These are phyloP conservation scores for Fraxinus ornus DNA, from an alignment of 305 asterid species.

Conservation along the genomic window DNA sequence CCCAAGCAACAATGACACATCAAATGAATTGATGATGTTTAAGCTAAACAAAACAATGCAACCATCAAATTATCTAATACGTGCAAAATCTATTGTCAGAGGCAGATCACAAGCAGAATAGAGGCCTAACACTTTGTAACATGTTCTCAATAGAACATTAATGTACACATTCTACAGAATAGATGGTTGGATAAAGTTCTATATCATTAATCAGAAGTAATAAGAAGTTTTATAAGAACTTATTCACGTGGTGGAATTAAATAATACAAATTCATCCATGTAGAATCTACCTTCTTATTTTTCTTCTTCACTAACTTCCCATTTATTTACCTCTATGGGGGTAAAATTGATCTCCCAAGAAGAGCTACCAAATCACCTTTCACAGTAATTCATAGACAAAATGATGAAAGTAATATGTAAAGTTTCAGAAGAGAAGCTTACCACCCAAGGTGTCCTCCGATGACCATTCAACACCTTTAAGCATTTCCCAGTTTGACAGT, in stretches of 20 bases:
- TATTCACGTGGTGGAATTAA: not conserved
- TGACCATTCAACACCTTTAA: slow-evolving; percentile 95
- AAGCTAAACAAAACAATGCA: slow-evolving; percentile 24
- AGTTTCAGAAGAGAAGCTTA: slow-evolving; percentile 44
- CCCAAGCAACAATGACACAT: slow-evolving; percentile 24
- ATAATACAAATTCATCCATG: not conserved
- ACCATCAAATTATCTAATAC: not conserved
- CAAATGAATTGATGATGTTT: not conserved
- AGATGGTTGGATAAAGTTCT: not conserved
- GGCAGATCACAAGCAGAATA: slow-evolving; percentile 5
- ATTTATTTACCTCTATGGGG: not conserved
- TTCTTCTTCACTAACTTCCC: not conserved
- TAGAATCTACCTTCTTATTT: not conserved
- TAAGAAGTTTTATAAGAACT: not conserved
- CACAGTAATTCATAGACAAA: slow-evolving; percentile 8
- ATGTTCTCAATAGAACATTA: not conserved
- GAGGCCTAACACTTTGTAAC: not conserved
- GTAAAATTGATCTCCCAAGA: not conserved
- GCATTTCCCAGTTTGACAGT: slow-evolving; percentile 89
- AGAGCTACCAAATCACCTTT: slow-evolving; percentile 9
- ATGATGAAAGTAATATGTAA: not conserved
- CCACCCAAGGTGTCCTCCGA: slow-evolving; percentile 99
- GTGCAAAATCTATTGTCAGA: not conserved
- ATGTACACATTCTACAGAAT: not conserved
- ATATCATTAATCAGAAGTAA: not conserved